phyloP scores from a whole-genome alignment of 768 basidiomycete genomes.

The Tricholoma furcatifolium region DNA sequence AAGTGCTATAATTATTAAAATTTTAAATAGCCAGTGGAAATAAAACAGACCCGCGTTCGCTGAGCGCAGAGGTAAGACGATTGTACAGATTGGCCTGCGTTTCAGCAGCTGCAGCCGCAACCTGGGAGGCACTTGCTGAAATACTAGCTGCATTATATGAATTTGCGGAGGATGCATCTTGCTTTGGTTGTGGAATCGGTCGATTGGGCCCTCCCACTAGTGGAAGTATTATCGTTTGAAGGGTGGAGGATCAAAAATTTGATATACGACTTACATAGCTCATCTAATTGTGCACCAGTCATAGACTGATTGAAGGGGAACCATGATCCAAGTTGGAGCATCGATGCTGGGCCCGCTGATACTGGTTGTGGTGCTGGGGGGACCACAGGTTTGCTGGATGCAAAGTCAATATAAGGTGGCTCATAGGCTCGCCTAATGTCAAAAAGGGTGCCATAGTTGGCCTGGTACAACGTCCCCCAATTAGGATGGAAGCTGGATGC shows the following conservation, averaged over 20 bases:
- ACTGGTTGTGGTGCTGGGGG: slow-evolving; percentile 65
- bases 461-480: slow-evolving; percentile 33
- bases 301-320: slow-evolving; percentile 48
- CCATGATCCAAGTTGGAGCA: slow-evolving; percentile 48
- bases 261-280: slow-evolving; percentile 42
- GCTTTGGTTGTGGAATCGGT: slow-evolving; percentile 42
- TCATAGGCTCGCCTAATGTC: slow-evolving; percentile 50
- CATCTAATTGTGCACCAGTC: slow-evolving; percentile 61
- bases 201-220: slow-evolving; percentile 68
- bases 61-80: slow-evolving; percentile 50
- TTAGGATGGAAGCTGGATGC: slow-evolving; percentile 36
- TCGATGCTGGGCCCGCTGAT: slow-evolving; percentile 53
- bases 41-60: slow-evolving; percentile 58
- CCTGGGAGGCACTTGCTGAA: slow-evolving; percentile 12
- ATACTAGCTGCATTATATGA: slow-evolving; percentile 5
- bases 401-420: slow-evolving; percentile 52
- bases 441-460: slow-evolving; percentile 59
- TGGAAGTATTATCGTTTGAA: neutral
- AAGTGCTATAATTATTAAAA: neutral
- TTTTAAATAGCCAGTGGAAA: neutral
- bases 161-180: slow-evolving; percentile 2
- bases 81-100: slow-evolving; percentile 42
- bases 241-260: neutral
- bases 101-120: slow-evolving; percentile 22
- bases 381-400: slow-evolving; percentile 35